Conservation (phyloP, 331 rosid species). For the Malus hybrid region DNA sequence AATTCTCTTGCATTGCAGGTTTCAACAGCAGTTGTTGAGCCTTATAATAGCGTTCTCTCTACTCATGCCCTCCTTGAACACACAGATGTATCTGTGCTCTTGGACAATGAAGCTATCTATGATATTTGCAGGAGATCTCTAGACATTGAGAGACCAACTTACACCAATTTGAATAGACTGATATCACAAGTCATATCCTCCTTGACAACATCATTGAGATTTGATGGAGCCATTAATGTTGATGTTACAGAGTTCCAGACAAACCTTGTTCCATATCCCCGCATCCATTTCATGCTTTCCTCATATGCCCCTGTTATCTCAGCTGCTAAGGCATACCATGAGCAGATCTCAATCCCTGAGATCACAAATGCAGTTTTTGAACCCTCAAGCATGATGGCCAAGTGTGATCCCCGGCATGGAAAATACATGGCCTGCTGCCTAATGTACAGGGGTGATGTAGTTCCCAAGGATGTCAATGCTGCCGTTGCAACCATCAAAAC, state of each 20-base stretch:
- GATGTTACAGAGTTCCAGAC: constrained; percentile 99
- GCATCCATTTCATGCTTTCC: constrained; percentile 96
- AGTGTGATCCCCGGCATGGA: constrained; percentile 98
- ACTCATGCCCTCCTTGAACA: constrained; percentile 97
- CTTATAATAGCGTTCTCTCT: constrained; percentile 95
- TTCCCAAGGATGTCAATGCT: constrained; percentile 97
- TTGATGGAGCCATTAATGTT: constrained; percentile 96
- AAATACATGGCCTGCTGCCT: constrained; percentile 99
- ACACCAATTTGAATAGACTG: constrained; percentile 85
- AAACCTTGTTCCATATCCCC: constrained; percentile 94
- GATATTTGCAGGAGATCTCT: constrained; percentile 92
- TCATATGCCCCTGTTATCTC: constrained; percentile 98
- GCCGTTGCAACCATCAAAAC: constrained; percentile 95
- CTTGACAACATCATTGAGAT: constrained; percentile 88
- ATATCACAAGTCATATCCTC: constrained; percentile 95
- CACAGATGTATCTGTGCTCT: constrained; percentile 89
- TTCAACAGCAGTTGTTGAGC: constrained; percentile 97
- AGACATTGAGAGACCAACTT: constrained; percentile 95
- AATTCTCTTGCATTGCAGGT: constrained; percentile 41
- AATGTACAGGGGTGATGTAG: constrained; percentile 98
- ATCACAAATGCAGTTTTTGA: constrained; percentile 97
- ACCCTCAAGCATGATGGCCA: constrained; percentile 99
- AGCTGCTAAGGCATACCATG: constrained; percentile 97
- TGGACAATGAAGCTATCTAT: constrained; percentile 96
- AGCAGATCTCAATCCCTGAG: constrained; percentile 92